phyloP scores from a whole-genome alignment of 129 eudicot species.

The Tagetes patula region DNA sequence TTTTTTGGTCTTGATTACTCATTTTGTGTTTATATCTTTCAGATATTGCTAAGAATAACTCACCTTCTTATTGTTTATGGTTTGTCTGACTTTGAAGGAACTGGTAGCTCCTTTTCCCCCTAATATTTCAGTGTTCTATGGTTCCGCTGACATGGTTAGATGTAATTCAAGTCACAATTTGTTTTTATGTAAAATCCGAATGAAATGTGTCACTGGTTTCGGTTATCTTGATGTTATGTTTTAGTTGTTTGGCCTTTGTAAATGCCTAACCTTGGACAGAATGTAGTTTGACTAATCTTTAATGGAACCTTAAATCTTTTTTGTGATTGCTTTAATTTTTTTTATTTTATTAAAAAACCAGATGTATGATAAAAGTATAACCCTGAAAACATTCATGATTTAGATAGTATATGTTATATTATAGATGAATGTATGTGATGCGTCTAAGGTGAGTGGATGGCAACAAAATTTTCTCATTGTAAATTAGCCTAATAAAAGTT shows the following conservation, averaged over 20 bases:
- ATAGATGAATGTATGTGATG: too few species aligned
- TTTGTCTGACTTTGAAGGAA: constrained; percentile 39
- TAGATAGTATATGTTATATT: neutral
- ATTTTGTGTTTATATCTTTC: constrained; percentile 25
- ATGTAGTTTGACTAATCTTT: constrained; percentile 30
- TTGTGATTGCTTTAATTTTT: constrained; percentile 10
- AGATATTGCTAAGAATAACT: constrained; percentile 40
- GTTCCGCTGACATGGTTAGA: constrained; percentile 44
- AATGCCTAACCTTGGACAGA: constrained; percentile 44
- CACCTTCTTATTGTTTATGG: constrained; percentile 30
- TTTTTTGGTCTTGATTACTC: neutral
- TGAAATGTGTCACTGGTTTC: constrained; percentile 30
- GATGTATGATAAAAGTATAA: neutral
- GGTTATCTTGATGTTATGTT: constrained; percentile 32
- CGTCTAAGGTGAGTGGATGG: too few species aligned
- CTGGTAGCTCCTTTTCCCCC: constrained; percentile 14
- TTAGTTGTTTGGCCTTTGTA: constrained; percentile 33
- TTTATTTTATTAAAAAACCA: neutral
- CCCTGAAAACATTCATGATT: neutral
- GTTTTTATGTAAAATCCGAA: constrained; percentile 36
- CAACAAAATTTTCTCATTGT: too few species aligned
- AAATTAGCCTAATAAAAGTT: too few species aligned
- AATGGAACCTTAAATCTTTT: constrained; percentile 25
- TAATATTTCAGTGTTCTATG: constrained; percentile 24
- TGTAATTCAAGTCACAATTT: constrained; percentile 27